phyloP scores from a whole-genome alignment of 768 basidiomycete genomes.

The Fomitopsis serialis region DNA sequence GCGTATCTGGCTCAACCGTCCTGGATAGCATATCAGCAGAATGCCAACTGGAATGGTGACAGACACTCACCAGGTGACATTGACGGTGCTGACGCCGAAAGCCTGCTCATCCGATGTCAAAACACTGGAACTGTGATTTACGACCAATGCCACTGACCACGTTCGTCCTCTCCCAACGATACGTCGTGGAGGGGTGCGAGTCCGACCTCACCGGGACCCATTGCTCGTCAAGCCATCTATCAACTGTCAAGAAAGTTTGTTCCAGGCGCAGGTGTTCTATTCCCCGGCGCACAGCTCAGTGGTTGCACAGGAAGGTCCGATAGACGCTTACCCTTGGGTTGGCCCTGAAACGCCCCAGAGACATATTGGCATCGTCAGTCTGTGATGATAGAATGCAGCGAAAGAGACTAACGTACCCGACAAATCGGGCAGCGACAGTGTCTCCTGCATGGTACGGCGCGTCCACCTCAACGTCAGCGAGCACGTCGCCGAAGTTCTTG shows the following conservation, averaged over 20 bases:
- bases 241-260: slow-evolving; percentile 65
- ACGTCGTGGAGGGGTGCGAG: slow-evolving; percentile 74
- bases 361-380: too few species aligned
- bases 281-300: not conserved
- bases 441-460: slow-evolving; percentile 50
- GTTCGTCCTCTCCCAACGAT: slow-evolving; percentile 56
- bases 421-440: slow-evolving; percentile 57
- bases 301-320: not conserved
- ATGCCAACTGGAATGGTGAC: not conserved
- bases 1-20: slow-evolving; percentile 59
- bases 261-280: slow-evolving; percentile 73
- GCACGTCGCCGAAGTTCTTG: slow-evolving; percentile 56
- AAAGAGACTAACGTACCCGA: slow-evolving; percentile 33
- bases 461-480: slow-evolving; percentile 44
- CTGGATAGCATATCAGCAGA: slow-evolving; percentile 25
- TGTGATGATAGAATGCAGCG: too few species aligned
- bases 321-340: slow-evolving; percentile 55
- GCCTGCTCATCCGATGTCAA: slow-evolving; percentile 27
- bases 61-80: slow-evolving; percentile 53
- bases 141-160: slow-evolving; percentile 30
- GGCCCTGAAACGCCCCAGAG: slow-evolving; percentile 27
- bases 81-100: slow-evolving; percentile 58
- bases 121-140: not conserved
- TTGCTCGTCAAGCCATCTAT: slow-evolving; percentile 38
- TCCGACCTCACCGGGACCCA: slow-evolving; percentile 65